These are phyloP conservation scores for Dryadomyces quercus-mongolicae DNA, from an alignment of 2,329 filamentous ascomycete species.

Conservation along the genomic window DNA sequence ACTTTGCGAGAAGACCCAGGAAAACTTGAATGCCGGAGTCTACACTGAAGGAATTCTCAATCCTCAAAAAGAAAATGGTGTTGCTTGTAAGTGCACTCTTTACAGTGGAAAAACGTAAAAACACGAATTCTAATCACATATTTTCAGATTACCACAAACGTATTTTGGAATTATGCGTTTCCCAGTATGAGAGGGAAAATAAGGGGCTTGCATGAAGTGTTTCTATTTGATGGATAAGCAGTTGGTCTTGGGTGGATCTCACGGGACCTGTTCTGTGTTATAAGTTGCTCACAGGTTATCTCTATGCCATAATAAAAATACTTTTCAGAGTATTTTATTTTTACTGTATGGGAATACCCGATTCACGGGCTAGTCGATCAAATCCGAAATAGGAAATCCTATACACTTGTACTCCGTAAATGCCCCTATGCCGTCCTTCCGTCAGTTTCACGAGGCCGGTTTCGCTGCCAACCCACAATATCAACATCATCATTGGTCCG, in stretches of 20 bases:
- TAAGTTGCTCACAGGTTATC: background rate
- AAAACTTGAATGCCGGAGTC: conserved; percentile 1
- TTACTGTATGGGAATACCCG: too few species aligned
- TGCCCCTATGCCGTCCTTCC: too few species aligned
- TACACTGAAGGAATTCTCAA: conserved; percentile 3
- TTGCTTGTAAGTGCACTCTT: background rate
- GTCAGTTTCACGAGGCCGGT: background rate
- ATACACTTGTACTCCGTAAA: too few species aligned
- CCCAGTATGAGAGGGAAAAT: background rate
- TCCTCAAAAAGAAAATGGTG: conserved; percentile 4
- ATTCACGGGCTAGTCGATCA: too few species aligned
- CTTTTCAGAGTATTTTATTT: too few species aligned
- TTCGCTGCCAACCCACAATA: background rate
- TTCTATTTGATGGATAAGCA: background rate
- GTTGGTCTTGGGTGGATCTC: background rate
- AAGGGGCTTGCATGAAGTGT: background rate
- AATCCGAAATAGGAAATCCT: too few species aligned
- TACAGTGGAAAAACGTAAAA: too few species aligned
- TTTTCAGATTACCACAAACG: conserved; percentile 3
- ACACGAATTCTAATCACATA: background rate
- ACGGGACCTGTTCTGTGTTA: background rate
- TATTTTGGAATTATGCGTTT: conserved; percentile 3
- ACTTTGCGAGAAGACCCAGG: conserved; percentile 2
- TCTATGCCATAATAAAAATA: background rate
- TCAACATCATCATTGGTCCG: background rate